A percentile compares a stretch with the other conserved stretches of the same genome.
Evolutionary conservation across 73 alveolate species (phyloP).

Genomic region (Paramecium biaurelia): DNA sequence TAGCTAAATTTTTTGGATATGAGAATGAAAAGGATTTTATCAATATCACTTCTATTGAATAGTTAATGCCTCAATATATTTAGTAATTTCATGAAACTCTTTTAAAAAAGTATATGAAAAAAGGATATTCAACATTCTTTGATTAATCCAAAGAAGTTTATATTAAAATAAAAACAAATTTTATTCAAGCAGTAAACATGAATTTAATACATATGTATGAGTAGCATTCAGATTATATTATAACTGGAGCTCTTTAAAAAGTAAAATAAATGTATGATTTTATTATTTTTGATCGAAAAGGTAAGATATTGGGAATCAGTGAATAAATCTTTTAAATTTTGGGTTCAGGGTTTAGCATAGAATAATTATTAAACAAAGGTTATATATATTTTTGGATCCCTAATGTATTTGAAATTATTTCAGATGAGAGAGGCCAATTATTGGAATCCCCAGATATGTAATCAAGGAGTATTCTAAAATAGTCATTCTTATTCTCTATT

Average conservation of each 20-base stretch:
- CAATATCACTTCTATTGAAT: not conserved
- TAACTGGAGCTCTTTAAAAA: not conserved
- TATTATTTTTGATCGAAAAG: not conserved
- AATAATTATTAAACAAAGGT: not conserved
- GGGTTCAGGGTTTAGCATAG: not conserved
- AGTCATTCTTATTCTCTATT: not conserved
- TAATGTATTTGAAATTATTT: not conserved
- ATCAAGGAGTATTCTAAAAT: not conserved
- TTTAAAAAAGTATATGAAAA: not conserved
- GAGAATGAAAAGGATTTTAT: not conserved
- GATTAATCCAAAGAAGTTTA: not conserved
- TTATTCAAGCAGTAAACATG: not conserved
- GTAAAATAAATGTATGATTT: not conserved
- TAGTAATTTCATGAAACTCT: not conserved
- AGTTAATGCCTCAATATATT: not conserved
- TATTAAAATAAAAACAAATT: not conserved
- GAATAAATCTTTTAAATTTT: not conserved
- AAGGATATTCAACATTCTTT: not conserved
- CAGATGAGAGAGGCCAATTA: not conserved
- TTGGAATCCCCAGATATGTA: not conserved
- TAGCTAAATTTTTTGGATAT: constrained; percentile 4
- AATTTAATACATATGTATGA: not conserved
- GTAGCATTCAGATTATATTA: not conserved
- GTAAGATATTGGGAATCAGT: not conserved
- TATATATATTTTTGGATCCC: not conserved